These are phyloP conservation scores for Apiospora pterosperma DNA, from an alignment of 2,329 filamentous ascomycete species.

Conservation along the genomic window DNA sequence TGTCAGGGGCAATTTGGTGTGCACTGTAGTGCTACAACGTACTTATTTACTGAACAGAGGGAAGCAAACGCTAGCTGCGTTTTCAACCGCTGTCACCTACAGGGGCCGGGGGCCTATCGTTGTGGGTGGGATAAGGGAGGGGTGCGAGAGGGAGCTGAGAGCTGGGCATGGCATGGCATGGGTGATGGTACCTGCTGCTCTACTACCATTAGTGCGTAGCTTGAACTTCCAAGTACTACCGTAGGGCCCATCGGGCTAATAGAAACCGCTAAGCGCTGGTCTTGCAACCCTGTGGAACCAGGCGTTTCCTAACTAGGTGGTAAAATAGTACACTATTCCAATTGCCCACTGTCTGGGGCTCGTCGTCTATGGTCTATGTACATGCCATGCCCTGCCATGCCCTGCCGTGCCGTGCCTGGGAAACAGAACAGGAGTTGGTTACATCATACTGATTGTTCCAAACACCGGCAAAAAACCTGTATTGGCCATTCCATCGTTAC, in stretches of 20 bases:
- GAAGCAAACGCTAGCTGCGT: slow-evolving; percentile 9
- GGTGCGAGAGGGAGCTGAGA: neutral
- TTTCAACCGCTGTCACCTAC: slow-evolving; percentile 12
- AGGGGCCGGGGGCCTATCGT: slow-evolving; percentile 5
- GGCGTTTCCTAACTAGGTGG: neutral
- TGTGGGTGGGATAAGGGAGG: neutral
- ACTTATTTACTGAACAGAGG: neutral
- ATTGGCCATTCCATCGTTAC: neutral
- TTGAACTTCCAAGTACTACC: neutral
- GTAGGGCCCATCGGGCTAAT: neutral
- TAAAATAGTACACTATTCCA: neutral
- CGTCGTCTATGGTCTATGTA: neutral
- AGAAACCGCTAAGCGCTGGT: neutral
- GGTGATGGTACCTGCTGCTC: neutral
- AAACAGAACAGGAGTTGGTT: neutral
- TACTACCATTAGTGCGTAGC: neutral
- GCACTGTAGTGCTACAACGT: slow-evolving; percentile 3
- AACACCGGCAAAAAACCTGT: neutral
- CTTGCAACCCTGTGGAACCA: slow-evolving; percentile 1
- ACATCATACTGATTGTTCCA: neutral
- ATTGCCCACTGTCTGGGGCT: slow-evolving; percentile 2
- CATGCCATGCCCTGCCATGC: neutral
- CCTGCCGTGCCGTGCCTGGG: no score
- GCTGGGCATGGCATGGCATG: neutral
- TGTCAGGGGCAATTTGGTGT: slow-evolving; percentile 15